These are phyloP conservation scores for Ogataea nitratoaversa DNA, from an alignment of 805 yeast species.

Conservation along the genomic window DNA sequence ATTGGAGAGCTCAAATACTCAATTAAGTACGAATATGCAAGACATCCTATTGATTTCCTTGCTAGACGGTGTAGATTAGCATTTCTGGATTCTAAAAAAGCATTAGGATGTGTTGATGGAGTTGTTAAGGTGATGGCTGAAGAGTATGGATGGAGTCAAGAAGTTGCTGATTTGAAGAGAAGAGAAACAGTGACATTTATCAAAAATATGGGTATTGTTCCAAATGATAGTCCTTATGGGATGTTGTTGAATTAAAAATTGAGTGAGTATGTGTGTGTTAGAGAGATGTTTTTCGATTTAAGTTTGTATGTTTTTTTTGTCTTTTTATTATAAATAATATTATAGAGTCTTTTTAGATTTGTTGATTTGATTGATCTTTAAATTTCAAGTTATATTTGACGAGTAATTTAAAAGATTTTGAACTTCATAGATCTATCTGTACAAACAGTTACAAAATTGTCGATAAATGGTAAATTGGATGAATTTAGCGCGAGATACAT, in stretches of 20 bases:
- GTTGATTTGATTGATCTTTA: no score
- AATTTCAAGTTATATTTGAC: no score
- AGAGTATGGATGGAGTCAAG: slow-evolving; percentile 70
- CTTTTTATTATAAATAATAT: no score
- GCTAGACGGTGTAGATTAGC: slow-evolving; percentile 93
- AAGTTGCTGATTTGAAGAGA: slow-evolving; percentile 50
- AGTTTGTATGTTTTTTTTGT: no score
- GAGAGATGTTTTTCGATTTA: no score
- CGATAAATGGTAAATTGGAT: no score
- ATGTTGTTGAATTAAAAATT: slow-evolving; percentile 4
- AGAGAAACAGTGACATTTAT: slow-evolving; percentile 52
- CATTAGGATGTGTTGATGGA: slow-evolving; percentile 72
- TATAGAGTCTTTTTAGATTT: no score
- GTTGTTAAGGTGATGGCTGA: slow-evolving; percentile 82
- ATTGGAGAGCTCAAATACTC: slow-evolving; percentile 87
- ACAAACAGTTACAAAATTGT: no score
- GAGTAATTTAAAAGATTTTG: no score
- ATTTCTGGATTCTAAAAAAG: slow-evolving; percentile 83
- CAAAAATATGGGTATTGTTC: slow-evolving; percentile 52
- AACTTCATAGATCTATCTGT: no score
- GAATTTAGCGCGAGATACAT: no score
- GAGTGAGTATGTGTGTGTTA: no score
- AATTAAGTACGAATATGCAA: slow-evolving; percentile 74
- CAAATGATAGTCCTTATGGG: slow-evolving; percentile 25
- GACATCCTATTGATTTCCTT: slow-evolving; percentile 85